Conservation (phyloP, 2,329 filamentous ascomycete genomes). For the Pseudonectria buxi region DNA sequence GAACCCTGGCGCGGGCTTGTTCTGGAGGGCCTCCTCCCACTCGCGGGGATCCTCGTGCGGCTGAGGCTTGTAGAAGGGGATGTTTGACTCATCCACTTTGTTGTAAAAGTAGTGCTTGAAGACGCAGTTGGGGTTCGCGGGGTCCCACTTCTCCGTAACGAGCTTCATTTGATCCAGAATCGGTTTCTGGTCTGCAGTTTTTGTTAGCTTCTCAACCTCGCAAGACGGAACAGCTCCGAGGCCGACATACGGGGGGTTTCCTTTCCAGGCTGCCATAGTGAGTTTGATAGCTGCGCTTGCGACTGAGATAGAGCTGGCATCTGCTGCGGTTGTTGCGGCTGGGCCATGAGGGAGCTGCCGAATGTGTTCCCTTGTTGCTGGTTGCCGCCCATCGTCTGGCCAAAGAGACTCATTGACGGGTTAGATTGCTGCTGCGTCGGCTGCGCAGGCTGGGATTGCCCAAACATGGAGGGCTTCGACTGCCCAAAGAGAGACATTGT, state of each 20-base stretch:
- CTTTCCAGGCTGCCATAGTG: conserved; percentile 47
- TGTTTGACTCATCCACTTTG: conserved; percentile 65
- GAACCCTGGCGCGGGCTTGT: conserved; percentile 68
- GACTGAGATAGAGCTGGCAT: conserved; percentile 38
- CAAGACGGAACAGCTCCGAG: background rate
- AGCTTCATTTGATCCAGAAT: conserved; percentile 67
- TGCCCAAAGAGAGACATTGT: conserved; percentile 36
- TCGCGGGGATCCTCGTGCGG: conserved; percentile 66
- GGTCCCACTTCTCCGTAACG: conserved; percentile 69
- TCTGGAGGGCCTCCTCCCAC: conserved; percentile 78
- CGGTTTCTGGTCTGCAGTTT: conserved; percentile 53
- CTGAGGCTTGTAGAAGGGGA: conserved; percentile 69
- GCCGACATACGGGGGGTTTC: conserved; percentile 39
- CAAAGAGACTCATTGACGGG: conserved; percentile 17
- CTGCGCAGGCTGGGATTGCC: conserved; percentile 31
- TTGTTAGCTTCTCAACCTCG: conserved; percentile 4
- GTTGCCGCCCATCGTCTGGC: conserved; percentile 23
- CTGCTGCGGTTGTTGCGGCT: conserved; percentile 35
- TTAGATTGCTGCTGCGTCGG: conserved; percentile 22
- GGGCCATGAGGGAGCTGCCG: conserved; percentile 26
- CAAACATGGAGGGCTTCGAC: conserved; percentile 33
- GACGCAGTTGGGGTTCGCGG: conserved; percentile 58
- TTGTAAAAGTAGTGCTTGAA: conserved; percentile 89
- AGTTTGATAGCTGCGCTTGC: conserved; percentile 41
- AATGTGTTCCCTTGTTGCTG: conserved; percentile 33